Evolutionary conservation across 768 basidiomycete genomes (phyloP).

Genomic region (Trametes elegans): DNA sequence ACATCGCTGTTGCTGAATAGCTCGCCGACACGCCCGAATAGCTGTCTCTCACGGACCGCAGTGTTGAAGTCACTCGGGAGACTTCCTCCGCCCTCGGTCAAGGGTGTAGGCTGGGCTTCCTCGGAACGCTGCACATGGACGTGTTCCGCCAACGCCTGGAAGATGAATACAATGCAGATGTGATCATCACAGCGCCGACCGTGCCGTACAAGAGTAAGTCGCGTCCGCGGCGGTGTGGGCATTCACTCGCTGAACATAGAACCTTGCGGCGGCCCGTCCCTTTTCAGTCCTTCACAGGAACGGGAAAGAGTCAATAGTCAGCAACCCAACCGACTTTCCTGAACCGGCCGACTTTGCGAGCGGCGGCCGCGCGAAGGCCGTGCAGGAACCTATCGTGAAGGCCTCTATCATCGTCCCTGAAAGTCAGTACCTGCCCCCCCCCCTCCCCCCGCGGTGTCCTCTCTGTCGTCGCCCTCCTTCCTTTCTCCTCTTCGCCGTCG

Average conservation of each 20-base stretch:
- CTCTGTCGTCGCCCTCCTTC: background rate
- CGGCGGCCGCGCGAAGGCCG: constrained; percentile 58
- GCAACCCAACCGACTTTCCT: constrained; percentile 96
- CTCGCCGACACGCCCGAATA: constrained; percentile 28
- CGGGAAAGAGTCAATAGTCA: constrained; percentile 53
- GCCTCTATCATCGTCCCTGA: constrained; percentile 94
- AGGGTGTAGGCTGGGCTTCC: constrained; percentile 91
- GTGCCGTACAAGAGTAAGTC: constrained; percentile 84
- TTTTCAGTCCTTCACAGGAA: constrained; percentile 69
- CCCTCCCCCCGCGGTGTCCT: background rate
- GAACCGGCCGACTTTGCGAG: constrained; percentile 60
- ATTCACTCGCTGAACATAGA: background rate
- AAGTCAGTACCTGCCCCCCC: constrained; percentile 43
- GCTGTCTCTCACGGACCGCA: constrained; percentile 84
- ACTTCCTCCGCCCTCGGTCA: constrained; percentile 93
- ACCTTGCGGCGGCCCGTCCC: constrained; percentile 2
- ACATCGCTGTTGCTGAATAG: constrained; percentile 3
- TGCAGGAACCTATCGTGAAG: constrained; percentile 92
- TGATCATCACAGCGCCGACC: constrained; percentile 94
- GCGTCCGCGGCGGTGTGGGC: background rate
- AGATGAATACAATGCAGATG: constrained; percentile 93
- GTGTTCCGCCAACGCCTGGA: constrained; percentile 94
- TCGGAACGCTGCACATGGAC: constrained; percentile 96
- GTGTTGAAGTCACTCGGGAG: constrained; percentile 88
- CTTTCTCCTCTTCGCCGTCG: background rate